Base-by-base conservation (phyloP, 73 alveolate genomes). In the Diophrys appendiculata region DNA sequence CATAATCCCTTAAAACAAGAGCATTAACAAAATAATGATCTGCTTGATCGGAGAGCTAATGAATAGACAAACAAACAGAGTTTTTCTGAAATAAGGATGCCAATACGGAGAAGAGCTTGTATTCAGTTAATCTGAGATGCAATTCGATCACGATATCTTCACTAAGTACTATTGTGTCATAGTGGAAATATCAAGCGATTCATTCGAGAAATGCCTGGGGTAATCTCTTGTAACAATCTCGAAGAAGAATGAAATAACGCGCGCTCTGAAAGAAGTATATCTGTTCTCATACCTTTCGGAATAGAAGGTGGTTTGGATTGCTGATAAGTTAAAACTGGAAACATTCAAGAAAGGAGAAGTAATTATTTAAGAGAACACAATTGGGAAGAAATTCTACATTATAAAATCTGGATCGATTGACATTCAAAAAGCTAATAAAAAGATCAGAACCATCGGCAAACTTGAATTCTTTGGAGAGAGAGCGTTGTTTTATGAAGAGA, bases 401-500 rank as follows among this genome's bases (percentile, higher is more conserved):
- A 87, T 94, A 30, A 79, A 88, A 52, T 70, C 76, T 64, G 99
- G 99, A 34, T 33, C 43, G 70, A 89, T 94, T 28, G 93, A 85
- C 24, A 71, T 94, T 54, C 68, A 29, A 52, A 78, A 81, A 34
- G 72, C 74, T 27, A 76, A 69, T 30, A 80, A 78, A 52, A 33
- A 33, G n/a, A 68, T 94, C 0, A 78, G 90, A 56, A 90, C 91
- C 22, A 78, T 92, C 52, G 91, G 84, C 52, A 91, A 82, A 73
- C 83, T 82, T 26, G 92, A 90, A 70, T 94, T 76, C 73, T 87
- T 94, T 83, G 97, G 96, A 2, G 99, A 94, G 78, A 86, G 94
- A 77, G 76, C 94, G 11, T 32, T 94, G 54, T 87, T 94, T 74
- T 83, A 76, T 55, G 64, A 81, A 33, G 98, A 90, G 77, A 78